A percentile compares a stretch with the other conserved stretches of the same genome.
Conservation (phyloP, 108 stramenopile genomes). For the Cyclotella choctawhatcheeana region DNA sequence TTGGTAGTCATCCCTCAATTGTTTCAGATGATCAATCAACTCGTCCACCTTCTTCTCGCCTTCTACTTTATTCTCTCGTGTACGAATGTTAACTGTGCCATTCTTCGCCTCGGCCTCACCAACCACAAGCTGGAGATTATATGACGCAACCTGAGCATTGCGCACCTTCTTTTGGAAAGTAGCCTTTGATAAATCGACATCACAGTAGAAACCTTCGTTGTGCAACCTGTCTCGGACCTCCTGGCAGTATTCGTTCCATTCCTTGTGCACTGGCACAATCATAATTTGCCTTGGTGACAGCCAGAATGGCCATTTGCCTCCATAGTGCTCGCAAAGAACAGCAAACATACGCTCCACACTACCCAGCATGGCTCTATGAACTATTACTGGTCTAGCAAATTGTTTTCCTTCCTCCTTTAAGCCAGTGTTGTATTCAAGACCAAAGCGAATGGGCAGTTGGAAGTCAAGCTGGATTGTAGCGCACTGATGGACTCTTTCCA, state of each 20-base stretch:
- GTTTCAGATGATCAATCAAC: constrained; percentile 76
- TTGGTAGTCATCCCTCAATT: constrained; percentile 47
- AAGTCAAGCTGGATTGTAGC: constrained; percentile 99
- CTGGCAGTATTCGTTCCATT: constrained; percentile 83
- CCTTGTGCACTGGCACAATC: constrained; percentile 95
- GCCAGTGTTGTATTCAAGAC: constrained; percentile 90
- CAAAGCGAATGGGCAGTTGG: constrained; percentile 99
- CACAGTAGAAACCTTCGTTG: constrained; percentile 92
- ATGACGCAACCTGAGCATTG: constrained; percentile 95
- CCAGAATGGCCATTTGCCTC: constrained; percentile 99
- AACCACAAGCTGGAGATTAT: constrained; percentile 99
- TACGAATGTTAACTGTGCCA: constrained; percentile 92
- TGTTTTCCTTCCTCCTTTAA: constrained; percentile 83
- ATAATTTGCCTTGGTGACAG: constrained; percentile 97
- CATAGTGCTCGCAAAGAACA: constrained; percentile 98
- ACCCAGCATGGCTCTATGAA: constrained; percentile 99
- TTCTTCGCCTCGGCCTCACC: constrained; percentile 91
- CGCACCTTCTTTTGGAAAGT: constrained; percentile 99
- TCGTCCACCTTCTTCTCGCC: constrained; percentile 93
- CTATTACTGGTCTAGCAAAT: constrained; percentile 96
- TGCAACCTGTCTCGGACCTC: constrained; percentile 86
- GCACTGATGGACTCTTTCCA: constrained; percentile 99
- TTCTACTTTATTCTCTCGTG: constrained; percentile 89
- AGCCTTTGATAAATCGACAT: constrained; percentile 91
- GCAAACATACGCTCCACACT: constrained; percentile 99